phyloP scores from a whole-genome alignment of 345 rosid species.

The Lepidium aucheri region DNA sequence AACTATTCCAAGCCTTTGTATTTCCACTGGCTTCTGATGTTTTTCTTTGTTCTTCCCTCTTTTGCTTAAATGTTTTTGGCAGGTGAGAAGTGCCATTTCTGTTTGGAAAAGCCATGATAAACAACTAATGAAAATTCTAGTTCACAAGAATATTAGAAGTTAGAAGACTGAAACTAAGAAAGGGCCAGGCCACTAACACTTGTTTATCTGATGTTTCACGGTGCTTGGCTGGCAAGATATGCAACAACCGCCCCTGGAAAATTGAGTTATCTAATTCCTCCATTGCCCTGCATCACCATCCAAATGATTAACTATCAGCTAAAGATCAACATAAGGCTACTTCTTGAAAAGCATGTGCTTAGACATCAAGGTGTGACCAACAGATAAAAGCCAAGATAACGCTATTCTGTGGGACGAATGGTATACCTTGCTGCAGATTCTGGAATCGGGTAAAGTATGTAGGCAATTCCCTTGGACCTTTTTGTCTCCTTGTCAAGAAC shows the following conservation, averaged over 20 bases:
- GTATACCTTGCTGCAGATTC: conserved; percentile 75
- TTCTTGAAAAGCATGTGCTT: background rate
- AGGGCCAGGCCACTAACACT: conserved; percentile 35
- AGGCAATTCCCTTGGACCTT: conserved; percentile 87
- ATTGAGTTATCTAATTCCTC: conserved; percentile 63
- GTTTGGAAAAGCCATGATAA: conserved; percentile 5
- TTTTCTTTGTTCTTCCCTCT: conserved; percentile 72
- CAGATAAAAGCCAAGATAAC: background rate
- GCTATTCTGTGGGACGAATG: background rate
- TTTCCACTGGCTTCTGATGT: conserved; percentile 88
- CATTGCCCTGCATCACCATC: conserved; percentile 55
- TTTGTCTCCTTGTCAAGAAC: conserved; percentile 87
- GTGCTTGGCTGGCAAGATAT: conserved; percentile 68
- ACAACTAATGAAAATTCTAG: background rate
- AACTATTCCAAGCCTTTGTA: conserved; percentile 88
- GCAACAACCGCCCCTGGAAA: conserved; percentile 91
- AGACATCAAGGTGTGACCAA: background rate
- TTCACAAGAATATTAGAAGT: background rate
- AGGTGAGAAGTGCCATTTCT: conserved; percentile 32
- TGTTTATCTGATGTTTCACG: conserved; percentile 39
- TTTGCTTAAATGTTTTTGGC: conserved; percentile 66
- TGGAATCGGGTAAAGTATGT: conserved; percentile 47
- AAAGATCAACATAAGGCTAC: background rate
- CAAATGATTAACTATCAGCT: conserved; percentile 7
- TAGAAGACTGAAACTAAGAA: conserved; percentile 2